A percentile compares a stretch with the other conserved stretches of the same genome.
Evolutionary conservation across 805 yeast species (phyloP).

Genomic region (Candida coquimbonensis): DNA sequence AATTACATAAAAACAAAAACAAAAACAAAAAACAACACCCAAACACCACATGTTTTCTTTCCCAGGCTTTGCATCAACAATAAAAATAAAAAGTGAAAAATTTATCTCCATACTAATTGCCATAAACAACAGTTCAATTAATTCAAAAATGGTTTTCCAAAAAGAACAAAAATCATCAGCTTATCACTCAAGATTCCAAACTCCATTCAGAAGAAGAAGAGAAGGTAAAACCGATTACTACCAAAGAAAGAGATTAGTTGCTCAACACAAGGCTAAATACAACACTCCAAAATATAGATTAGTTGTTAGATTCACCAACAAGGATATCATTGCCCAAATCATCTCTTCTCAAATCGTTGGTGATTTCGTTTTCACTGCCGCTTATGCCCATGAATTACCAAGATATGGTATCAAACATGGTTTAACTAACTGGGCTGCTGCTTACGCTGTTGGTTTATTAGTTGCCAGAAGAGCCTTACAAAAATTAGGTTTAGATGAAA

Average conservation of each 20-base stretch:
- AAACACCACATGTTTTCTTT: no score
- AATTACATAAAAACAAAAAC: no score
- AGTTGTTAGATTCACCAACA: slow-evolving; percentile 99
- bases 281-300: slow-evolving; percentile 99
- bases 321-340: slow-evolving; percentile 97
- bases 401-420: slow-evolving; percentile 96
- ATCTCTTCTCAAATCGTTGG: slow-evolving; percentile 96
- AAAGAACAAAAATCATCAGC: slow-evolving; percentile 74
- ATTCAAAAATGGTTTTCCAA: slow-evolving; percentile 65
- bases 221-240: slow-evolving; percentile 99
- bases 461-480: slow-evolving; percentile 98
- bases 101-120: background rate
- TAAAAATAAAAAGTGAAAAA: background rate
- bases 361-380: slow-evolving; percentile 93
- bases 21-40: no score
- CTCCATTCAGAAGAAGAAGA: slow-evolving; percentile 99
- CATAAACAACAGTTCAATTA: background rate
- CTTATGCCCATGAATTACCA: slow-evolving; percentile 99
- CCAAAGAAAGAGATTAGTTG: slow-evolving; percentile 98
- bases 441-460: slow-evolving; percentile 97
- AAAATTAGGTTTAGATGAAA: slow-evolving; percentile 97
- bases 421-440: slow-evolving; percentile 99
- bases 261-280: slow-evolving; percentile 99
- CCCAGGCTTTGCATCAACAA: no score
- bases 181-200: slow-evolving; percentile 99